Percentiles rank a stretch among this genome's conserved stretches.
These are phyloP conservation scores for Serpula lacrymans DNA, from an alignment of 768 basidiomycete species.

Conservation along the genomic window DNA sequence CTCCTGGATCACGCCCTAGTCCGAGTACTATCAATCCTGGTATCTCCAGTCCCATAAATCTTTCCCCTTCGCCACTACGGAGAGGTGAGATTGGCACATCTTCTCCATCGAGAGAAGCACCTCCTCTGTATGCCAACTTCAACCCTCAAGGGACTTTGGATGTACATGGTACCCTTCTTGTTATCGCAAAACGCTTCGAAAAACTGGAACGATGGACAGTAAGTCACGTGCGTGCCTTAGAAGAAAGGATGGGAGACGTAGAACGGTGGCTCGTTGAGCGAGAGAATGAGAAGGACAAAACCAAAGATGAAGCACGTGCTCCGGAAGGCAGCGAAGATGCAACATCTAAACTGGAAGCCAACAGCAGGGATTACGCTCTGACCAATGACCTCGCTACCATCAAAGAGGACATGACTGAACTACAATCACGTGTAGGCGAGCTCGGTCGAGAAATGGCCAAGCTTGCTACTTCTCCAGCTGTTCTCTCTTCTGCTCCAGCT, in stretches of 20 bases:
- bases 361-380: constrained; percentile 9
- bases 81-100: constrained; percentile 37
- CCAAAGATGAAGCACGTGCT: constrained; percentile 14
- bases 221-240: constrained; percentile 83
- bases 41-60: constrained; percentile 40
- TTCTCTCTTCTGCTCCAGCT: constrained; percentile 44
- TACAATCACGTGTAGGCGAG: constrained; percentile 71
- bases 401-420: constrained; percentile 66
- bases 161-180: constrained; percentile 67
- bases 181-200: constrained; percentile 78
- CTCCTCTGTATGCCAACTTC: constrained; percentile 78
- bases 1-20: constrained; percentile 46
- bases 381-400: constrained; percentile 47
- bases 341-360: constrained; percentile 1
- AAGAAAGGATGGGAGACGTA: constrained; percentile 90
- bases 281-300: constrained; percentile 60
- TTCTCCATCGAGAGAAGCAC: constrained; percentile 54
- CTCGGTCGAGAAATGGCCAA: constrained; percentile 81
- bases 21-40: constrained; percentile 44
- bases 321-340: constrained; percentile 12
- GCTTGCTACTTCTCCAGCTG: constrained; percentile 50
- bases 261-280: constrained; percentile 87
- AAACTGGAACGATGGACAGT: constrained; percentile 91
- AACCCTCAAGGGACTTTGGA: constrained; percentile 64
- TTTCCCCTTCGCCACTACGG: constrained; percentile 66